Percentiles rank a stretch among this genome's conserved stretches.
These are phyloP conservation scores for Rhizoclosmatium sp. DNA, from an alignment of 192 early-diverging fungal species.

Conservation along the genomic window DNA sequence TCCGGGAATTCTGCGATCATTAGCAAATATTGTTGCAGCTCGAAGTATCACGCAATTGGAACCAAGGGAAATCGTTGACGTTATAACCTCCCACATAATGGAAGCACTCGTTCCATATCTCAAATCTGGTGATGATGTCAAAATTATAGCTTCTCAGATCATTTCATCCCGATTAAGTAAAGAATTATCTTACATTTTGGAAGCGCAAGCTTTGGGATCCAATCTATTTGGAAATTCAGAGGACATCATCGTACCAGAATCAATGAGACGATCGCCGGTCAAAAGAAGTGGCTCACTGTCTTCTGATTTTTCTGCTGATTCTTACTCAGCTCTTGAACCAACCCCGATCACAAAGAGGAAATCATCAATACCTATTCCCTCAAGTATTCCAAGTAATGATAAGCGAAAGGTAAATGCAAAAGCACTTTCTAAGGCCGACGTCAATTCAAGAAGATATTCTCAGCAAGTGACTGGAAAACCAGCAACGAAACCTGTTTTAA, in stretches of 20 bases:
- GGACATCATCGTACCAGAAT: background rate
- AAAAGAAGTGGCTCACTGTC: background rate
- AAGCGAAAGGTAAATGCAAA: background rate
- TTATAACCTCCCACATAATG: background rate
- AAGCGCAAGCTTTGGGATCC: conserved; percentile 5
- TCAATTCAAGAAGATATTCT: background rate
- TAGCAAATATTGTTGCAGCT: conserved; percentile 3
- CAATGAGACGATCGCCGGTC: background rate
- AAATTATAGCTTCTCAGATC: background rate
- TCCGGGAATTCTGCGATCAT: background rate
- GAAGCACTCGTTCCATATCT: background rate
- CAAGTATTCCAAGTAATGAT: background rate
- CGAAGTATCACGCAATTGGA: background rate
- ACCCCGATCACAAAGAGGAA: background rate
- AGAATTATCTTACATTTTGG: background rate
- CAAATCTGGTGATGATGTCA: background rate
- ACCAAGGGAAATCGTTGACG: background rate
- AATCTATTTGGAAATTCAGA: background rate
- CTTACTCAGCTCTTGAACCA: too few relatives aligned
- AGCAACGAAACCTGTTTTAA: background rate
- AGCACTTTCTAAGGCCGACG: too few relatives aligned
- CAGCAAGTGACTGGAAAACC: background rate
- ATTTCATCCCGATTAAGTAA: background rate
- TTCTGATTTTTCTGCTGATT: background rate
- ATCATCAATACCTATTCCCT: background rate